Conservation (phyloP, 495 filamentous ascomycete species). For the Penicillium canariense region DNA sequence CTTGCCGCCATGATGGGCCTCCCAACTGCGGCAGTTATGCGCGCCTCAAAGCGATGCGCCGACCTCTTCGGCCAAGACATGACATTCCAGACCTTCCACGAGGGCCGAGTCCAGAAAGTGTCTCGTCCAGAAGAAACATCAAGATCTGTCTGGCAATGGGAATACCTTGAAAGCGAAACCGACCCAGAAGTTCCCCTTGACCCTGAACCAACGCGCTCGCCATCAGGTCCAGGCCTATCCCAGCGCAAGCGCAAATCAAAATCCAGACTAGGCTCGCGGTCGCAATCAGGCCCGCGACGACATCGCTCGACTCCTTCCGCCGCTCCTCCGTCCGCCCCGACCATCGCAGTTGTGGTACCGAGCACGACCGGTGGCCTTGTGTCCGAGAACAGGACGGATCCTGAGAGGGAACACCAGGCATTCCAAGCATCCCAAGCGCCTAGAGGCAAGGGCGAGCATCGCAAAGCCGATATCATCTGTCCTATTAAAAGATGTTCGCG, state of each 20-base stretch:
- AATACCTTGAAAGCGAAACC: constrained; percentile 25
- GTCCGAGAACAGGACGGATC: background rate
- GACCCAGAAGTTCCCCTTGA: constrained; percentile 4
- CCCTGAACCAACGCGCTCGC: background rate
- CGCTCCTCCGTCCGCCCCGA: background rate
- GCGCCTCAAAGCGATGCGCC: constrained; percentile 66
- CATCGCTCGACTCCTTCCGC: background rate
- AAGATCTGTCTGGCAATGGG: constrained; percentile 28
- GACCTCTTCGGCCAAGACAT: constrained; percentile 67
- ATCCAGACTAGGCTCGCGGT: background rate
- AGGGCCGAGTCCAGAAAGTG: constrained; percentile 34
- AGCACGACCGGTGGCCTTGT: background rate
- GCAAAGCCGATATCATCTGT: constrained; percentile 34
- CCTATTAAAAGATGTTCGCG: constrained; percentile 30
- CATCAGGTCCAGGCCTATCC: background rate
- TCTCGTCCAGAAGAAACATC: constrained; percentile 9
- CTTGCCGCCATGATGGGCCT: constrained; percentile 70
- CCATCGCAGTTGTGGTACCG: background rate
- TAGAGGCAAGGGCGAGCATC: constrained; percentile 31
- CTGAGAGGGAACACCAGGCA: background rate
- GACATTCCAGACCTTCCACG: constrained; percentile 54
- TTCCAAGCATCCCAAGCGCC: background rate
- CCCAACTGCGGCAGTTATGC: constrained; percentile 55
- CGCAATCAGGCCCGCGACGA: background rate
- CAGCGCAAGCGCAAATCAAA: constrained; percentile 1